Evolutionary conservation across 2,329 filamentous ascomycete species (phyloP).

Genomic region (Colletotrichum eremochloae): DNA sequence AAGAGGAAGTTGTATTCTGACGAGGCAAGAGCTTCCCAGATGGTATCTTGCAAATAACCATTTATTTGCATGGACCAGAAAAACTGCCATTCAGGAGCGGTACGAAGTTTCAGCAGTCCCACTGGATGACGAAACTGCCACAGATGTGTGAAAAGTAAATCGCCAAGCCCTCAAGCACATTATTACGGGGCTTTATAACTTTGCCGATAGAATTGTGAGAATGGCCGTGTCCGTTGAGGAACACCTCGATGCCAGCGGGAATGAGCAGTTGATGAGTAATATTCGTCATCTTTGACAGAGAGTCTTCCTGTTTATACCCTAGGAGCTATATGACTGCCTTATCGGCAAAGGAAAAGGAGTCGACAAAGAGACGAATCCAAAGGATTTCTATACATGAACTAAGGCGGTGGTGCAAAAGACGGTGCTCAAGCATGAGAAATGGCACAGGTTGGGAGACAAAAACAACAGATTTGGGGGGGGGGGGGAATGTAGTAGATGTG

Average conservation of each 20-base stretch:
- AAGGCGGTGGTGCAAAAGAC: not conserved
- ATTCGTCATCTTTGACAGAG: not conserved
- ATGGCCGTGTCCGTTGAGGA: not conserved
- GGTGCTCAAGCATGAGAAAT: not conserved
- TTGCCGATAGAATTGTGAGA: not conserved
- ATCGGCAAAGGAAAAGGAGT: slow-evolving; percentile 15
- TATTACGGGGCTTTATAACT: not conserved
- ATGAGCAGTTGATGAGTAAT: not conserved
- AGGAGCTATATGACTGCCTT: not conserved
- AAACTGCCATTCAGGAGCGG: too few species aligned
- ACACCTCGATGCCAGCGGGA: not conserved
- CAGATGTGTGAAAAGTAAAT: not conserved
- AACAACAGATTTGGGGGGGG: too few species aligned
- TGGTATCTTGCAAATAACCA: not conserved
- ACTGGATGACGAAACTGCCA: not conserved
- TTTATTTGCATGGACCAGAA: not conserved
- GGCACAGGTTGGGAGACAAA: not conserved
- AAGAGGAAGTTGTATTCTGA: too few species aligned
- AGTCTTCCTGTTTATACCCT: not conserved
- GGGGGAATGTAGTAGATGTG: too few species aligned
- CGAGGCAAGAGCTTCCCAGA: too few species aligned
- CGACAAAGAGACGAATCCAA: not conserved
- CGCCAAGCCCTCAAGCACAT: not conserved
- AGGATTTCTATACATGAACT: not conserved
- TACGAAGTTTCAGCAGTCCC: not conserved